Evolutionary conservation across 2,329 filamentous ascomycete genomes (phyloP).

Genomic region (Parascedosporium putredinis): DNA sequence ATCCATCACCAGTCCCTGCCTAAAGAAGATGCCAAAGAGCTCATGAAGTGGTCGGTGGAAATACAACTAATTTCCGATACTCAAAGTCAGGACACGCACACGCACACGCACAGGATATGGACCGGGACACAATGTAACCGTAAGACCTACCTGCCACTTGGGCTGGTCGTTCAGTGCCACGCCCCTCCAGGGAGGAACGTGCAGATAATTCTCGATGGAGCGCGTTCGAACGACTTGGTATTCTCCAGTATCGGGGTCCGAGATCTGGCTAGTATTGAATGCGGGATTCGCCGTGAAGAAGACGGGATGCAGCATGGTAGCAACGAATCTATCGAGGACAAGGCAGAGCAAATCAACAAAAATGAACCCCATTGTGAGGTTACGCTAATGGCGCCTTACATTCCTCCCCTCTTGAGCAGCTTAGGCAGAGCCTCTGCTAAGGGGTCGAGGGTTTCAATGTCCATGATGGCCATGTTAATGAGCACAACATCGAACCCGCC

Average conservation of each 20-base stretch:
- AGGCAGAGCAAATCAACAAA: too few relatives aligned
- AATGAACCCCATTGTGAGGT: too few relatives aligned
- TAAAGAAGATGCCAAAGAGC: constrained; percentile 32
- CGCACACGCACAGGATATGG: too few relatives aligned
- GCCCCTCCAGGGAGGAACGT: constrained; percentile 27
- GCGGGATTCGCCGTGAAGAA: constrained; percentile 35
- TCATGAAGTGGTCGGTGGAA: constrained; percentile 36
- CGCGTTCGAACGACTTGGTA: constrained; percentile 24
- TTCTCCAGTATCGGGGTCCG: constrained; percentile 24
- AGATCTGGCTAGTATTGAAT: constrained; percentile 27
- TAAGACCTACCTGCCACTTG: constrained; percentile 24
- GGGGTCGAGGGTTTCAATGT: constrained; percentile 30
- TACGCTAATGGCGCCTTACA: constrained; percentile 22
- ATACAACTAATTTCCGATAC: constrained; percentile 21
- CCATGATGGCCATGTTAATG: constrained; percentile 41
- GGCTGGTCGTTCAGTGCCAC: constrained; percentile 25
- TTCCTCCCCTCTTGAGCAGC: constrained; percentile 28
- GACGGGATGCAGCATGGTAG: constrained; percentile 35
- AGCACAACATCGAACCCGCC: constrained; percentile 30
- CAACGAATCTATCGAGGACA: constrained; percentile 29
- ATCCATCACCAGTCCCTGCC: constrained; percentile 30
- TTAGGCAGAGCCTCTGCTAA: constrained; percentile 28
- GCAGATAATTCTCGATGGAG: constrained; percentile 29
- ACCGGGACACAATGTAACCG: neutral
- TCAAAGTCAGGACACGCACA: neutral